Evolutionary conservation across 2,329 filamentous ascomycete genomes (phyloP).

Genomic region (Aureobasidium sp.): DNA sequence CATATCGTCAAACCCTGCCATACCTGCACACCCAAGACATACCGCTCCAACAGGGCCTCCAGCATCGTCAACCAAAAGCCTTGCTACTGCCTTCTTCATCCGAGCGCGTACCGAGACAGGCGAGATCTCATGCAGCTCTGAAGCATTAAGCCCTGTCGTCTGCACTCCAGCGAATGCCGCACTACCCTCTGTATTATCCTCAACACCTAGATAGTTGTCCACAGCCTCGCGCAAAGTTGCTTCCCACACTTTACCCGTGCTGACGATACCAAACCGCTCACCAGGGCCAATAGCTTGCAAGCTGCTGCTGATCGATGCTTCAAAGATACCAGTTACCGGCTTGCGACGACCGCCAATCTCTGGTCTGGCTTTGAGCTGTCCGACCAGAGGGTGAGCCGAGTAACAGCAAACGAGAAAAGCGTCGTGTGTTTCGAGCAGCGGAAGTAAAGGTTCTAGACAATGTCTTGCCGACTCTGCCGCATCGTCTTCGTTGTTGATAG

Average conservation of each 20-base stretch:
- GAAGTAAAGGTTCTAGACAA: conserved; percentile 49
- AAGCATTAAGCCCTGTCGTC: conserved; percentile 72
- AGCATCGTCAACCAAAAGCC: conserved; percentile 44
- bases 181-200: conserved; percentile 25
- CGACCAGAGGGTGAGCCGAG: conserved; percentile 71
- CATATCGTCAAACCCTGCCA: conserved; percentile 74
- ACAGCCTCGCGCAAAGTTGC: conserved; percentile 60
- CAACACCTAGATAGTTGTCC: conserved; percentile 50
- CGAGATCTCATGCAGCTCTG: conserved; percentile 65
- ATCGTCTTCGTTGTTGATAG: conserved; percentile 70
- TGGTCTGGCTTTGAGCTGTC: conserved; percentile 43
- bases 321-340: conserved; percentile 76
- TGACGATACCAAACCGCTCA: conserved; percentile 74
- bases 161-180: conserved; percentile 64
- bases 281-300: conserved; percentile 45
- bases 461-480: conserved; percentile 54
- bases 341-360: conserved; percentile 29
- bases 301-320: conserved; percentile 61
- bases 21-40: conserved; percentile 82
- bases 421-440: conserved; percentile 47
- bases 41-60: conserved; percentile 53
- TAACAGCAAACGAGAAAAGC: conserved; percentile 82
- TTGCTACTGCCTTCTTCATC: conserved; percentile 61
- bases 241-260: conserved; percentile 80
- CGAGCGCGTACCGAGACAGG: conserved; percentile 54